Percentiles rank a stretch among this genome's conserved stretches.
phyloP scores from a whole-genome alignment of 331 rosid genomes.

The Pyrus hybrid region DNA sequence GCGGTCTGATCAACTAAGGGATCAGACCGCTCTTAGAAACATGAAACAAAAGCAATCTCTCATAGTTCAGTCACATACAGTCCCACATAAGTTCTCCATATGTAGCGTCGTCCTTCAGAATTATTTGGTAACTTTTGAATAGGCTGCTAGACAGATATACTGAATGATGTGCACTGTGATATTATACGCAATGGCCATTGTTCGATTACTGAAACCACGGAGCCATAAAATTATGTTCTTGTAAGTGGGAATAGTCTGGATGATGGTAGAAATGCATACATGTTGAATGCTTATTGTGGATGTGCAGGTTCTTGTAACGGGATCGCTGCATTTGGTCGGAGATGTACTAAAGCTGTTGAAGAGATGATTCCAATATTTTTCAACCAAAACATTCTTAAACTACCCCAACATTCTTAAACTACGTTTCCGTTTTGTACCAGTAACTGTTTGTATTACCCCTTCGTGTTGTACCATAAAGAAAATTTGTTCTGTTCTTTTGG shows the following conservation, averaged over 20 bases:
- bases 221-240: neutral
- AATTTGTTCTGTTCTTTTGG: neutral
- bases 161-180: too few relatives aligned
- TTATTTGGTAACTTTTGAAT: too few relatives aligned
- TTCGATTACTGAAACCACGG: neutral
- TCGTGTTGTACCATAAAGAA: neutral
- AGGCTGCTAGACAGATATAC: too few relatives aligned
- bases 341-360: slow-evolving; percentile 39
- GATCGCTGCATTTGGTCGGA: slow-evolving; percentile 68
- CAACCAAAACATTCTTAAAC: slow-evolving; percentile 14
- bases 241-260: neutral
- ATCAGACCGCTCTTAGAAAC: neutral
- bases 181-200: too few relatives aligned
- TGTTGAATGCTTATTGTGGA: neutral
- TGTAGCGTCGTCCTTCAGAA: too few relatives aligned
- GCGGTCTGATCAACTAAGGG: neutral
- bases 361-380: slow-evolving; percentile 18
- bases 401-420: neutral
- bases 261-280: neutral
- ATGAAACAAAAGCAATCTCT: neutral
- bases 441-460: neutral
- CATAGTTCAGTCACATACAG: neutral
- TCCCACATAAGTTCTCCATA: too few relatives aligned
- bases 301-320: slow-evolving; percentile 73
- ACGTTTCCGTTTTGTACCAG: neutral